A percentile compares a stretch with the other conserved stretches of the same genome.
Conservation (phyloP, 345 rosid genomes). For the Rhodamnia argentea region DNA sequence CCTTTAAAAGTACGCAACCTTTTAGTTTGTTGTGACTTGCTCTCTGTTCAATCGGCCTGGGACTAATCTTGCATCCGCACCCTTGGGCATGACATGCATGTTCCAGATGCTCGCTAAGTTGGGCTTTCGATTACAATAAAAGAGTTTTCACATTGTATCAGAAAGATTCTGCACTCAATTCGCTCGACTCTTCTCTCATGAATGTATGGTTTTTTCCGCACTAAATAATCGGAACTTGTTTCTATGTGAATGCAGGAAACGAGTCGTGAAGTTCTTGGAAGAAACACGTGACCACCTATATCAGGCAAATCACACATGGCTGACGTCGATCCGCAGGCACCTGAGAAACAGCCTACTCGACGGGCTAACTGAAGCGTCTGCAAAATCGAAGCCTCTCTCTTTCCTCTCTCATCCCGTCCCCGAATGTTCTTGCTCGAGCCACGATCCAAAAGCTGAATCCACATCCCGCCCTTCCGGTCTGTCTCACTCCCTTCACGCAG, state of each 20-base stretch:
- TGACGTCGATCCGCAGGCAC: conserved; percentile 58
- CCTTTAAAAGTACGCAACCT: background rate
- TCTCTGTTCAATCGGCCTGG: background rate
- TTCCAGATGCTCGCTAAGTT: background rate
- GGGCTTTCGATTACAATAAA: background rate
- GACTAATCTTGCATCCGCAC: background rate
- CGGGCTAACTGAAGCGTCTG: conserved; percentile 49
- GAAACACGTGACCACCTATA: conserved; percentile 56
- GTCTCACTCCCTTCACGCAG: conserved; percentile 19
- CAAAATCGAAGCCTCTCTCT: conserved; percentile 39
- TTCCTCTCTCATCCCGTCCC: conserved; percentile 84
- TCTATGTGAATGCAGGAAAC: conserved; percentile 34
- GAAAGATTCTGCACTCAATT: background rate
- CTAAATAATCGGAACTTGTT: background rate
- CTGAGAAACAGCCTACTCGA: conserved; percentile 57
- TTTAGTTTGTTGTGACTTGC: background rate
- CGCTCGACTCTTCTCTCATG: background rate
- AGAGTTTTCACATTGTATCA: background rate
- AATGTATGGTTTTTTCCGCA: background rate
- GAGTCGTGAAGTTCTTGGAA: conserved; percentile 54
- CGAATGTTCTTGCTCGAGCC: conserved; percentile 69
- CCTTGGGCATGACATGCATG: background rate
- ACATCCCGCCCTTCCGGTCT: conserved; percentile 18
- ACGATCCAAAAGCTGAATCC: conserved; percentile 2
- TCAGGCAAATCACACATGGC: conserved; percentile 81